phyloP scores from a whole-genome alignment of 2,329 filamentous ascomycete genomes.

The Phaeosphaeriaceae sp. region DNA sequence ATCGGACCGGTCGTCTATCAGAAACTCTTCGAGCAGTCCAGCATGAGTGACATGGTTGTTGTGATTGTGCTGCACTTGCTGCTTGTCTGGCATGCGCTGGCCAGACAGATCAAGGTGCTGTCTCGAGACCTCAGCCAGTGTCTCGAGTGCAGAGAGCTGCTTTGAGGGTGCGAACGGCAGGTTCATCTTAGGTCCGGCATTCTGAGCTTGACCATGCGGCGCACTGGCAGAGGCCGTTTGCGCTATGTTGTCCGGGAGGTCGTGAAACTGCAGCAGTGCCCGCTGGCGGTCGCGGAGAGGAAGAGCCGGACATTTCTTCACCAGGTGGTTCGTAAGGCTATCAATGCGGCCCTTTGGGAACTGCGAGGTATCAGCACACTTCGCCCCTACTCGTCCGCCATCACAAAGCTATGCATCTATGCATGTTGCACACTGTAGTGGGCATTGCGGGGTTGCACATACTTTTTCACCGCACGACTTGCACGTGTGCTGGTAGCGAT shows the following conservation, averaged over 20 bases:
- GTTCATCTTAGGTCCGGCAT: conserved; percentile 42
- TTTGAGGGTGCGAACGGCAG: conserved; percentile 55
- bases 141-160: conserved; percentile 81
- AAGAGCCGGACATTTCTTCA: conserved; percentile 85
- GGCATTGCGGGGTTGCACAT: conserved; percentile 20
- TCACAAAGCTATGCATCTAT: neutral
- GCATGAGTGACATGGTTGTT: conserved; percentile 30
- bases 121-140: conserved; percentile 85
- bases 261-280: conserved; percentile 75
- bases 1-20: conserved; percentile 48
- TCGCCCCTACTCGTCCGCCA: conserved; percentile 9
- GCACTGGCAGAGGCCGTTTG: conserved; percentile 24
- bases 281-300: conserved; percentile 76
- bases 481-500: conserved; percentile 91
- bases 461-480: conserved; percentile 81
- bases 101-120: conserved; percentile 68
- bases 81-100: conserved; percentile 49
- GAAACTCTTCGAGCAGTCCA: conserved; percentile 45
- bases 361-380: conserved; percentile 35
- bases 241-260: conserved; percentile 55
- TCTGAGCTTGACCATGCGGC: conserved; percentile 15
- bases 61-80: conserved; percentile 27
- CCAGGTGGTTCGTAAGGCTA: conserved; percentile 78
- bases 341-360: conserved; percentile 92
- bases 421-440: neutral